Conservation (phyloP, 495 filamentous ascomycete species). For the Cercophora samala region DNA sequence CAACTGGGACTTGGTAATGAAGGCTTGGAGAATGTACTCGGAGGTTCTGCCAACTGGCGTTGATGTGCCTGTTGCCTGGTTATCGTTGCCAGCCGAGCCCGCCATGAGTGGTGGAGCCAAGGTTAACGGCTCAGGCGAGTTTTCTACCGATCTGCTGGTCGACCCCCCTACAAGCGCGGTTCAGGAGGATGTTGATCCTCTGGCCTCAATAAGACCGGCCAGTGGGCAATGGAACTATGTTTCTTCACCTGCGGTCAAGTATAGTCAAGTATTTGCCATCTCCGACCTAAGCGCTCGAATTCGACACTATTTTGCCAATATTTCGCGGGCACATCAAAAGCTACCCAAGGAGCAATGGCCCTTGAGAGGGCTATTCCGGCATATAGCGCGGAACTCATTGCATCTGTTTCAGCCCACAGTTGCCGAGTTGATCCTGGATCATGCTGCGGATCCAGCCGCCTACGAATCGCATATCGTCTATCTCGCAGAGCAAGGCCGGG, state of each 20-base stretch:
- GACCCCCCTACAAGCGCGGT: not conserved
- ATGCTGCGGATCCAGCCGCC: slow-evolving; percentile 24
- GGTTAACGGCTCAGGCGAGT: not conserved
- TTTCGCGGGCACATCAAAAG: not conserved
- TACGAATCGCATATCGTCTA: slow-evolving; percentile 34
- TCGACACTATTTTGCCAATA: not conserved
- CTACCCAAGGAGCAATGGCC: slow-evolving; percentile 4
- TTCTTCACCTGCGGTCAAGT: not conserved
- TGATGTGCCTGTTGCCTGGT: not conserved
- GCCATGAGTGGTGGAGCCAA: not conserved
- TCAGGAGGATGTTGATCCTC: not conserved
- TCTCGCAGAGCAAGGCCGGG: slow-evolving; percentile 18
- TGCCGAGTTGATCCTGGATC: slow-evolving; percentile 27
- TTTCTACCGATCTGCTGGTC: not conserved
- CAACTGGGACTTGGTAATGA: slow-evolving; percentile 26
- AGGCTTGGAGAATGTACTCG: slow-evolving; percentile 17
- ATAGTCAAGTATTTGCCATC: not conserved
- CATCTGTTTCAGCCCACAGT: slow-evolving; percentile 17
- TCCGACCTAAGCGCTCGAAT: not conserved
- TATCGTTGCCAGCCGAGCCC: not conserved
- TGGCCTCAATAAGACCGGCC: not conserved
- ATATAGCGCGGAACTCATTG: slow-evolving; percentile 22
- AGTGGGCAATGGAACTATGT: not conserved
- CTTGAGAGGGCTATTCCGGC: slow-evolving; percentile 18
- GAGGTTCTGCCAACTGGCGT: not conserved